Evolutionary conservation across 371 early-diverging fungal species (phyloP).

Genomic region (Synchytrium microbalum): DNA sequence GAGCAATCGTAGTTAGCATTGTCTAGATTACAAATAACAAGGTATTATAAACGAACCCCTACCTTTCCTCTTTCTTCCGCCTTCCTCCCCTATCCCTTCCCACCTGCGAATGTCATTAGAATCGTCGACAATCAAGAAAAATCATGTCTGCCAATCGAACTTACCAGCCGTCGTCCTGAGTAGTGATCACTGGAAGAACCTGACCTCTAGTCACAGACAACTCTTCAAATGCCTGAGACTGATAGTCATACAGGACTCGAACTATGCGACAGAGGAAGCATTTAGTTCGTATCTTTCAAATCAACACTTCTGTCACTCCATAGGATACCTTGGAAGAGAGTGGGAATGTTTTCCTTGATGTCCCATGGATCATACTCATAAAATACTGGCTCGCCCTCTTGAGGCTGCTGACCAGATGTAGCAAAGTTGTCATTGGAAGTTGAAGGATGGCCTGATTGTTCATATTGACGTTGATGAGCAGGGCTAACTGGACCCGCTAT

Average conservation of each 20-base stretch:
- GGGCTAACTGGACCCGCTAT: too few species aligned
- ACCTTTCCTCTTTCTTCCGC: constrained; percentile 31
- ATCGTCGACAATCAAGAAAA: neutral
- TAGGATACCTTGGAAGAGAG: constrained; percentile 31
- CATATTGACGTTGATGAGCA: too few species aligned
- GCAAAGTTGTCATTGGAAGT: too few species aligned
- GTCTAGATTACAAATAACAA: neutral
- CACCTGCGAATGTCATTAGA: constrained; percentile 30
- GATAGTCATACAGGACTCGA: constrained; percentile 74
- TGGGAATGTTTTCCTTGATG: constrained; percentile 21
- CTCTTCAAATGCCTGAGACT: constrained; percentile 68
- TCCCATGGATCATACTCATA: constrained; percentile 41
- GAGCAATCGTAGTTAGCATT: neutral
- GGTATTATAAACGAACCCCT: neutral
- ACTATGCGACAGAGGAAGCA: too few species aligned
- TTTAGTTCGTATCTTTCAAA: too few species aligned
- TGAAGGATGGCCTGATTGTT: too few species aligned
- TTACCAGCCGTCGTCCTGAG: constrained; percentile 36
- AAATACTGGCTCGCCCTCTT: neutral
- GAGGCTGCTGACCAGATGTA: too few species aligned
- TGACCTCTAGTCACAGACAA: constrained; percentile 65
- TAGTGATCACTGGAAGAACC: constrained; percentile 59
- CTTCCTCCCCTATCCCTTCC: constrained; percentile 35
- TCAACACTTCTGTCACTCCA: too few species aligned
- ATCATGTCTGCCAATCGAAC: constrained; percentile 1